Conservation (phyloP, 768 basidiomycete species). For the Amanita phalloides region DNA sequence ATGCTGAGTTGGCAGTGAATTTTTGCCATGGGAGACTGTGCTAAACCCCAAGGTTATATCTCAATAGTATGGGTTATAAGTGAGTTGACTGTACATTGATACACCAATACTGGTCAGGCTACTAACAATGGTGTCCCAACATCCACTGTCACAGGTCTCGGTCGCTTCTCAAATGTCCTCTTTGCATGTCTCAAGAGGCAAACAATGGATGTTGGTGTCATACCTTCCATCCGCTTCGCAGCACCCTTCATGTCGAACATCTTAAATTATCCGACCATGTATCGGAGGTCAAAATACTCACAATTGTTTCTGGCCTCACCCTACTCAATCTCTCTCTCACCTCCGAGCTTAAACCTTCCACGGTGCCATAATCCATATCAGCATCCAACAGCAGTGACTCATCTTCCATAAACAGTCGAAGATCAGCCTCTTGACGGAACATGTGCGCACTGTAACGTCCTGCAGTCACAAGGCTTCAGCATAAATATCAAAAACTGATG, state of each 20-base stretch:
- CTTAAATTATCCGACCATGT: background rate
- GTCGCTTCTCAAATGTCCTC: constrained; percentile 19
- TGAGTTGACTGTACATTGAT: too few relatives aligned
- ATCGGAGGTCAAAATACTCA: constrained; percentile 22
- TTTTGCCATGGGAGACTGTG: too few relatives aligned
- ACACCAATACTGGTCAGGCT: background rate
- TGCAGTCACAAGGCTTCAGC: constrained; percentile 14
- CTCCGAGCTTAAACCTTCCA: constrained; percentile 69
- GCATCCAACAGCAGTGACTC: constrained; percentile 63
- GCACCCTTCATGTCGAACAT: constrained; percentile 47
- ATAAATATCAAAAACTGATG: background rate
- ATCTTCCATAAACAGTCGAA: constrained; percentile 65
- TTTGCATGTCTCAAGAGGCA: constrained; percentile 57
- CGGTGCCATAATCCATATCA: constrained; percentile 52
- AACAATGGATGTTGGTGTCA: constrained; percentile 75
- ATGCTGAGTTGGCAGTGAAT: too few relatives aligned
- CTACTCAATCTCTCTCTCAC: constrained; percentile 52
- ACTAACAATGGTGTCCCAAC: background rate
- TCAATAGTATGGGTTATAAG: too few relatives aligned
- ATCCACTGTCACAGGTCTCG: background rate
- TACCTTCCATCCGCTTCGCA: constrained; percentile 88
- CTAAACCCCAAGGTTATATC: too few relatives aligned
- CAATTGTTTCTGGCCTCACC: constrained; percentile 58
- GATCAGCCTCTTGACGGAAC: constrained; percentile 62
- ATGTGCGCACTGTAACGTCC: constrained; percentile 57